Conservation (phyloP, 2,329 filamentous ascomycete genomes). For the Leptographium wingfieldii region DNA sequence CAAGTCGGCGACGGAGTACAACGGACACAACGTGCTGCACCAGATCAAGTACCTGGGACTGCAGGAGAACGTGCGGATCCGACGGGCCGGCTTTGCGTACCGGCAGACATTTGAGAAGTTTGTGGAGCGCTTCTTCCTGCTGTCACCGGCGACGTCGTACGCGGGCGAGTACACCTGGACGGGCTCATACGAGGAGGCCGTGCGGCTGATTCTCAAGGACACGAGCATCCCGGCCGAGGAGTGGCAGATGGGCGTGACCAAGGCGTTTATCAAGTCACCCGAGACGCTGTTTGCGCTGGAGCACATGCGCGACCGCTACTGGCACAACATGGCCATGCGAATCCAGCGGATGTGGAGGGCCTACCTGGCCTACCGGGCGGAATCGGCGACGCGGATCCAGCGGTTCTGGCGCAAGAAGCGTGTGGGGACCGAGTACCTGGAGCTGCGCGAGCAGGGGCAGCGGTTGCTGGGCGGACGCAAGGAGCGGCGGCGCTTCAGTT, state of each 20-base stretch:
- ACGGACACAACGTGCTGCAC: slow-evolving; percentile 82
- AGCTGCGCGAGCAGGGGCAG: slow-evolving; percentile 81
- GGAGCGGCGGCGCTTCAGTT: slow-evolving; percentile 79
- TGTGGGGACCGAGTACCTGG: slow-evolving; percentile 76
- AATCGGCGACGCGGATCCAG: slow-evolving; percentile 89
- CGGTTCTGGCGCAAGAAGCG: slow-evolving; percentile 91
- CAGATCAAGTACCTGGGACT: slow-evolving; percentile 98
- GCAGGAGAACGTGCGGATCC: slow-evolving; percentile 98
- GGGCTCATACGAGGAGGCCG: slow-evolving; percentile 74
- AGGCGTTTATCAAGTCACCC: slow-evolving; percentile 96
- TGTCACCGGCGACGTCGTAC: slow-evolving; percentile 90
- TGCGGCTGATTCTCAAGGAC: slow-evolving; percentile 87
- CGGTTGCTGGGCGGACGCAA: slow-evolving; percentile 71
- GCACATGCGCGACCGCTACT: slow-evolving; percentile 95
- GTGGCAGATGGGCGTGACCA: slow-evolving; percentile 93
- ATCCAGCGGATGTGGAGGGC: slow-evolving; percentile 97
- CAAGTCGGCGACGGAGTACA: slow-evolving; percentile 90
- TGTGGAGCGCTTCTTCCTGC: slow-evolving; percentile 88
- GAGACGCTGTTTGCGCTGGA: slow-evolving; percentile 94
- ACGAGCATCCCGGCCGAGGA: slow-evolving; percentile 92
- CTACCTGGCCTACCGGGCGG: slow-evolving; percentile 81
- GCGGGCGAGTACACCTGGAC: slow-evolving; percentile 96
- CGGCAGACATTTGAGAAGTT: slow-evolving; percentile 97
- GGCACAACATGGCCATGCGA: slow-evolving; percentile 98
- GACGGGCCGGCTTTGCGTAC: slow-evolving; percentile 91